Evolutionary conservation across 1,284 basidiomycete species (phyloP).

Genomic region (Ustilago trichophora): DNA sequence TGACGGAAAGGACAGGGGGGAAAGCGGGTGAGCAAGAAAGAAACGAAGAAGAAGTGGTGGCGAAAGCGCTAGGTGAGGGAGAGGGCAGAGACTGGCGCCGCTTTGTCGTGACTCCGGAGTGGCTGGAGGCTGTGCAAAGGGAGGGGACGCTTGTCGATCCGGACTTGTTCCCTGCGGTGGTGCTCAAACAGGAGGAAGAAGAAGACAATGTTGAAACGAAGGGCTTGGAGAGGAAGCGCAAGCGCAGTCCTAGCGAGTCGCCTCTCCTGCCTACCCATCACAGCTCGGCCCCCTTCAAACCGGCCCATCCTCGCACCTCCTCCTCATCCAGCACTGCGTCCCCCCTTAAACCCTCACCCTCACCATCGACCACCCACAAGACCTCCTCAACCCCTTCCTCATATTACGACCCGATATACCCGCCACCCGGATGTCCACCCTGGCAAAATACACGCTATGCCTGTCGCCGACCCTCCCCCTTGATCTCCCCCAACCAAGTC

Average conservation of each 20-base stretch:
- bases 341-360: not conserved
- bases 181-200: not conserved
- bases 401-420: conserved; percentile 17
- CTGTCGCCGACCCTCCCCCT: conserved; percentile 54
- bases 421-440: conserved; percentile 8
- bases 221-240: conserved; percentile 7
- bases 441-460: conserved; percentile 50
- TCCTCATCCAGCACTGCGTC: not conserved
- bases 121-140: conserved; percentile 21
- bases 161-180: conserved; percentile 26
- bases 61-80: conserved; percentile 9
- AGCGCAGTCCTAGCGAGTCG: conserved; percentile 15
- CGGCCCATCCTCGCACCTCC: not conserved
- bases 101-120: conserved; percentile 32
- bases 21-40: not conserved
- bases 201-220: not conserved
- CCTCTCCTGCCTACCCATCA: conserved; percentile 11
- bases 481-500: conserved; percentile 52
- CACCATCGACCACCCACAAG: not conserved
- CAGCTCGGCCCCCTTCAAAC: not conserved
- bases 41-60: conserved; percentile 1
- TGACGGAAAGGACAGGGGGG: not conserved
- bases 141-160: conserved; percentile 35
- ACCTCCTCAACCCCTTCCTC: not conserved
- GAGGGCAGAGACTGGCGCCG: conserved; percentile 31